Evolutionary conservation across 2,329 filamentous ascomycete species (phyloP).

Genomic region (Periconia sp.): DNA sequence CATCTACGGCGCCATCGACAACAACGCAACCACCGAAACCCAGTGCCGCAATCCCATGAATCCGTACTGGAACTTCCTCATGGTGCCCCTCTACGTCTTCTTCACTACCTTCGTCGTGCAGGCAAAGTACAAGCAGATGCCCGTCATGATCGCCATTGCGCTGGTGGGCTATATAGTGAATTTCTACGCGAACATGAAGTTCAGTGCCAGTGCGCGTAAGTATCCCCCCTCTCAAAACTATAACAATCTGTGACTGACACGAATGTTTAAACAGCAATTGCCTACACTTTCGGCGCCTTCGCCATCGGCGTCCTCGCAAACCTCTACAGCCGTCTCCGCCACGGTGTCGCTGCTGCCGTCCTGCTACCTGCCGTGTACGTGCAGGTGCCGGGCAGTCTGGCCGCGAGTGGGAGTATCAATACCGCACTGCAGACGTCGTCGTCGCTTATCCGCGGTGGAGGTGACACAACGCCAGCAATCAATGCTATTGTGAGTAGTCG

Average conservation of each 20-base stretch:
- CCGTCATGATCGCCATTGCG: constrained; percentile 73
- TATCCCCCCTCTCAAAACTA: background rate
- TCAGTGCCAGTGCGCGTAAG: constrained; percentile 63
- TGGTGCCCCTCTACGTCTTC: constrained; percentile 74
- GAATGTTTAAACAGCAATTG: constrained; percentile 48
- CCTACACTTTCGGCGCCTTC: constrained; percentile 75
- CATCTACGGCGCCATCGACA: constrained; percentile 50
- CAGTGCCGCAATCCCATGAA: constrained; percentile 49
- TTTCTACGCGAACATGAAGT: constrained; percentile 69
- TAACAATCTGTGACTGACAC: too few relatives aligned
- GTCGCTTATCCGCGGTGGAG: constrained; percentile 24
- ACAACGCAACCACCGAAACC: constrained; percentile 47
- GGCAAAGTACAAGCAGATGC: constrained; percentile 75
- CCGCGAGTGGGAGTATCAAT: constrained; percentile 32
- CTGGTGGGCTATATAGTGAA: constrained; percentile 74
- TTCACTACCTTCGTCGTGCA: constrained; percentile 74
- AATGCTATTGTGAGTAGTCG: constrained; percentile 7
- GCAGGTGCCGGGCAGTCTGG: constrained; percentile 36
- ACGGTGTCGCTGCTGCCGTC: constrained; percentile 48
- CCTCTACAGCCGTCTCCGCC: constrained; percentile 68
- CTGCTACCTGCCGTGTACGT: constrained; percentile 36
- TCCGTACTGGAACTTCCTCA: constrained; percentile 64
- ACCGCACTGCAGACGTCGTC: constrained; percentile 30
- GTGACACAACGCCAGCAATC: constrained; percentile 19
- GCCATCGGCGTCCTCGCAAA: constrained; percentile 77